Conservation (phyloP, 192 early-diverging fungal genomes). For the Rhizophagus prolifer region DNA sequence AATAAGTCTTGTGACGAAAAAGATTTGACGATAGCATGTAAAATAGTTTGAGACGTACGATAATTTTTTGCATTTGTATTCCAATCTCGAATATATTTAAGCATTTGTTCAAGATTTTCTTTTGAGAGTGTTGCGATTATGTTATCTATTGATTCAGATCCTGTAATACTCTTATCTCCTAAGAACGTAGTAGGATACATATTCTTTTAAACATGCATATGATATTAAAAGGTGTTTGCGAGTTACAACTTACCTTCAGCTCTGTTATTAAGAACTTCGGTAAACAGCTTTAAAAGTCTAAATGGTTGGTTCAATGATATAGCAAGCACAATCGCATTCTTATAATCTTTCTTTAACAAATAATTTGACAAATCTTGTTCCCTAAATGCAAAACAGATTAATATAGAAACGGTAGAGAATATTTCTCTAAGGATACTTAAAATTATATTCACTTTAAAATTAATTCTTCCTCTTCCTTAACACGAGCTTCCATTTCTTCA, state of each 20-base stretch:
- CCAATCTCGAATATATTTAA: constrained; percentile 89
- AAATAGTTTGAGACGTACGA: constrained; percentile 74
- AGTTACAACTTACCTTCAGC: constrained; percentile 29
- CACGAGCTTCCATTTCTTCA: constrained; percentile 76
- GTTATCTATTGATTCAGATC: constrained; percentile 64
- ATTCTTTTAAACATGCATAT: no score
- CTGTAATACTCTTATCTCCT: constrained; percentile 57
- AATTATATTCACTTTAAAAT: constrained; percentile 61
- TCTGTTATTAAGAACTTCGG: constrained; percentile 54
- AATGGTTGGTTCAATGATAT: constrained; percentile 89
- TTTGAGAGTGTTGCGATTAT: constrained; percentile 62
- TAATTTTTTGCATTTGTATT: constrained; percentile 89
- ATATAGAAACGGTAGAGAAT: neutral
- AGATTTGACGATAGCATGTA: constrained; percentile 73
- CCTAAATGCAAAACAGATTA: constrained; percentile 41
- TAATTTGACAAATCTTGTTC: constrained; percentile 92
- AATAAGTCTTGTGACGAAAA: constrained; percentile 68
- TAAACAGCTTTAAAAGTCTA: constrained; percentile 73
- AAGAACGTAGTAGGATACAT: neutral
- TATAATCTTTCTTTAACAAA: constrained; percentile 85
- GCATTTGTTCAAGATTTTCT: constrained; percentile 75
- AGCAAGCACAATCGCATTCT: constrained; percentile 86
- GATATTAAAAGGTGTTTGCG: neutral
- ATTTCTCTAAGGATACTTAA: neutral
- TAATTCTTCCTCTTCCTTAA: constrained; percentile 68